phyloP scores from a whole-genome alignment of 2,329 filamentous ascomycete genomes.

The Cyanodermella asteris region DNA sequence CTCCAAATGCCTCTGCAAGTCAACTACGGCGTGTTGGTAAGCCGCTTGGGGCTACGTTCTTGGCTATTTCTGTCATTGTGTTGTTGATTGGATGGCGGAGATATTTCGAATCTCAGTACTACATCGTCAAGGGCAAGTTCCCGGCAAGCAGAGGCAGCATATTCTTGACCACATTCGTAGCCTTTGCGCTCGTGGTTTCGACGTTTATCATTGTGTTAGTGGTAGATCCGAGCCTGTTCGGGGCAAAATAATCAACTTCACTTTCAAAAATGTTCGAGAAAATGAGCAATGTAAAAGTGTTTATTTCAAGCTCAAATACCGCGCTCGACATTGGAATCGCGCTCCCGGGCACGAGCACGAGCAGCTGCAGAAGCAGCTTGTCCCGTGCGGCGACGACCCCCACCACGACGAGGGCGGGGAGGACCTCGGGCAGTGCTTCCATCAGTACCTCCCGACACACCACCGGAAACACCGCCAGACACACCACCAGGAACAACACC shows the following conservation, averaged over 20 bases:
- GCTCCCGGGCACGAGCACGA: too few relatives aligned
- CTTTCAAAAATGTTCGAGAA: too few relatives aligned
- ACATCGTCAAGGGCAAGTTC: constrained; percentile 44
- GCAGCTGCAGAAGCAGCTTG: too few relatives aligned
- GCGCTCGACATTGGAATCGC: too few relatives aligned
- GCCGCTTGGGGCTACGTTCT: constrained; percentile 41
- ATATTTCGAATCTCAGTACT: constrained; percentile 43
- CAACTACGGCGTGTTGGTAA: constrained; percentile 32
- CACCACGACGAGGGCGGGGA: too few relatives aligned
- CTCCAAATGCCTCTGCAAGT: constrained; percentile 7
- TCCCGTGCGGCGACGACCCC: too few relatives aligned
- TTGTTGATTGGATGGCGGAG: constrained; percentile 41
- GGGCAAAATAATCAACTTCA: constrained; percentile 6
- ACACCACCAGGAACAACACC: neutral
- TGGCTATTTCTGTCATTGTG: constrained; percentile 37
- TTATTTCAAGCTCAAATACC: too few relatives aligned
- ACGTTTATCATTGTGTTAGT: constrained; percentile 37
- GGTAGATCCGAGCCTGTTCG: constrained; percentile 21
- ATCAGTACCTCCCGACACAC: neutral
- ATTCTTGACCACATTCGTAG: constrained; percentile 32
- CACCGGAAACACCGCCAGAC: neutral
- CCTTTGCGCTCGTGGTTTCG: constrained; percentile 33
- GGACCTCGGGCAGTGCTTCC: too few relatives aligned
- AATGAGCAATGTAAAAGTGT: too few relatives aligned
- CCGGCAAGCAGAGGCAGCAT: constrained; percentile 41